These are phyloP conservation scores for Psilocybe sp. DNA, from an alignment of 768 basidiomycete genomes.

Conservation along the genomic window DNA sequence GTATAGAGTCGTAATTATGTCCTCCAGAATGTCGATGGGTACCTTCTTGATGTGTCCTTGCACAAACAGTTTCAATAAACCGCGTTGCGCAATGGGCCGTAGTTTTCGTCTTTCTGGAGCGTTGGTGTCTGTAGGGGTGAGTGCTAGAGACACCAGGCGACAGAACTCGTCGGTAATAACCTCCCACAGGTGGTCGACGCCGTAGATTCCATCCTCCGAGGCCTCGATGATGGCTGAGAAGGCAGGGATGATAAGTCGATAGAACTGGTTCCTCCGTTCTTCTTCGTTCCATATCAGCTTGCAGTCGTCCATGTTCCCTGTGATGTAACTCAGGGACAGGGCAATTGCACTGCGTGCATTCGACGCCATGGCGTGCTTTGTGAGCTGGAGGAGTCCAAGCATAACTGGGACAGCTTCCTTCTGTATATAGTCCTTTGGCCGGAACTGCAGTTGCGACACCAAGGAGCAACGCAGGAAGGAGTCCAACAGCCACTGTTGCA, in stretches of 20 bases:
- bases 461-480: conserved; percentile 32
- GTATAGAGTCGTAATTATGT: conserved; percentile 6
- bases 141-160: background rate
- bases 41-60: conserved; percentile 3
- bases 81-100: conserved; percentile 3
- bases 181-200: conserved; percentile 4
- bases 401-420: conserved; percentile 32
- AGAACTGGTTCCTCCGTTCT: conserved; percentile 2
- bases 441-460: conserved; percentile 30
- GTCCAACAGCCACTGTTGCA: conserved; percentile 33
- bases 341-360: conserved; percentile 28
- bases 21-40: background rate
- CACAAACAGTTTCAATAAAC: conserved; percentile 4
- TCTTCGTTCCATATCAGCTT: conserved; percentile 3
- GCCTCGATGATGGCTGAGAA: conserved; percentile 1
- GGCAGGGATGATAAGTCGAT: conserved; percentile 4
- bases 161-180: conserved; percentile 2
- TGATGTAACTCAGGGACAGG: conserved; percentile 28
- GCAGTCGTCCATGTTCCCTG: conserved; percentile 21
- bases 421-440: conserved; percentile 28
- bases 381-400: conserved; percentile 27
- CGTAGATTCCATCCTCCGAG: background rate
- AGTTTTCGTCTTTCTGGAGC: background rate
- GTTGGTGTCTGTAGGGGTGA: background rate
- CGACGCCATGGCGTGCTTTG: conserved; percentile 25